Conservation (phyloP, 176 grass and related monocot genomes). For the Poa pratensis region DNA sequence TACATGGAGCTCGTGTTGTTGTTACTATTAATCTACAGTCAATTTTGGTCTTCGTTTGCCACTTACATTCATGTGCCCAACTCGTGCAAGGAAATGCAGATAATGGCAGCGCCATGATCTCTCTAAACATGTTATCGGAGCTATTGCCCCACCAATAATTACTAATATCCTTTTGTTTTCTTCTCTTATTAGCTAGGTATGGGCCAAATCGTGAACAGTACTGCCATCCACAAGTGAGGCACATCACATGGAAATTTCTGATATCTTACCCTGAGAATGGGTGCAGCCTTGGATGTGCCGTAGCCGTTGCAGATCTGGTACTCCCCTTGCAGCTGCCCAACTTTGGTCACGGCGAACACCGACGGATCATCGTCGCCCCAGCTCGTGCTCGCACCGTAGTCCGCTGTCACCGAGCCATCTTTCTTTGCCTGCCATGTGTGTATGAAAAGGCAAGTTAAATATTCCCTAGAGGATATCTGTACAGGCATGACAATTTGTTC, state of each 20-base stretch:
- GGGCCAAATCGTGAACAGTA: neutral
- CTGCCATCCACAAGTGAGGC: neutral
- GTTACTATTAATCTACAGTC: neutral
- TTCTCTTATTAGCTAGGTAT: neutral
- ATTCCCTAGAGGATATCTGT: no score
- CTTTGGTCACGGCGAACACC: slow-evolving; percentile 35
- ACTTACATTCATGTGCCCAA: neutral
- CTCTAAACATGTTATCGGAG: no score
- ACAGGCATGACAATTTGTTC: no score
- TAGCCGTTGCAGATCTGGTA: slow-evolving; percentile 62
- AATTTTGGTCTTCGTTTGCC: neutral
- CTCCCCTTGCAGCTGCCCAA: slow-evolving; percentile 31
- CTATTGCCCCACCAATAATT: no score
- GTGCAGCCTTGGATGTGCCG: slow-evolving; percentile 31
- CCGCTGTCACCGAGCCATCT: slow-evolving; percentile 17
- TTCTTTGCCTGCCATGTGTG: slow-evolving; percentile 12
- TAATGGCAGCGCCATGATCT: neutral
- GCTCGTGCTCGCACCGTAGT: slow-evolving; percentile 41
- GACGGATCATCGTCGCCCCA: slow-evolving; percentile 53
- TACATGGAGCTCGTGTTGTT: neutral
- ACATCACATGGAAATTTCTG: neutral
- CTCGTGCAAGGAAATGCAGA: neutral
- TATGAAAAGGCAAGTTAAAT: no score
- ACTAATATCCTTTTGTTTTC: neutral
- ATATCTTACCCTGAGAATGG: slow-evolving; percentile 43